Evolutionary conservation across 2,329 filamentous ascomycete species (phyloP), one percentile per base, ranked within the genome.

Genomic region (Cladosporium sp.): DNA sequence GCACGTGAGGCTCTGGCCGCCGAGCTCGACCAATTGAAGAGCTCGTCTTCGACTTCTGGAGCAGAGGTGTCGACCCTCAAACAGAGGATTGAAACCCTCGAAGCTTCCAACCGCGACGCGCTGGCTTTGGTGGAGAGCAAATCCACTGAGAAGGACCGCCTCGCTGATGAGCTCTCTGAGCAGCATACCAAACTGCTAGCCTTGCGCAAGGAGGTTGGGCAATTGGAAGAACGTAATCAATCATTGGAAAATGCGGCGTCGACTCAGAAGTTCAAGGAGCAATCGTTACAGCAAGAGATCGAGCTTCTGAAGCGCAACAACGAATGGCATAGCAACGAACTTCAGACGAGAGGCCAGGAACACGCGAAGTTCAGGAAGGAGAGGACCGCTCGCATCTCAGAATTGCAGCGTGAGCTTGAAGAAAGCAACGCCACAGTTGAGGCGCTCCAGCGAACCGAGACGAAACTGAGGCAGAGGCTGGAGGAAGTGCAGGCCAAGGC

Each of bases 321-420:
- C 69, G 94, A 98, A 72, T 99, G 93, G 91, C 90, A 95, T 64
- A 92, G 97, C 74, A 88, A 85, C 49, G 95, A 99, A 77, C 85
- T 98, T 25, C 94, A 96, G 81, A 93, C 91, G 0, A 96, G 97
- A 80, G 89, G 87, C 67, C 87, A 89, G 10, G 95, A 99, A 76
- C 88, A 92, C 57, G 86, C 94, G 70, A 97, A 93, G 74, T 94
- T 91, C 78, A 88, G 95, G 68, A 98, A 97, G 76, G 95, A 99
- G 76, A 98, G 97, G 83, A 91, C 91, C 68, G 89, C 92, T 1
- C 90, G 91, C 46, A 92, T 98, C 71, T 87, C 93, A 10, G 91
- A 96, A 73, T 86, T 99, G 30, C 91, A 97, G 78, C 91, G 93
- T 62, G 87, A 91, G 67, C 91, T 94, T 70, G 94, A 98, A 71